Base-by-base conservation (phyloP, 352 stramenopile genomes). In the Pythium oligandrum region DNA sequence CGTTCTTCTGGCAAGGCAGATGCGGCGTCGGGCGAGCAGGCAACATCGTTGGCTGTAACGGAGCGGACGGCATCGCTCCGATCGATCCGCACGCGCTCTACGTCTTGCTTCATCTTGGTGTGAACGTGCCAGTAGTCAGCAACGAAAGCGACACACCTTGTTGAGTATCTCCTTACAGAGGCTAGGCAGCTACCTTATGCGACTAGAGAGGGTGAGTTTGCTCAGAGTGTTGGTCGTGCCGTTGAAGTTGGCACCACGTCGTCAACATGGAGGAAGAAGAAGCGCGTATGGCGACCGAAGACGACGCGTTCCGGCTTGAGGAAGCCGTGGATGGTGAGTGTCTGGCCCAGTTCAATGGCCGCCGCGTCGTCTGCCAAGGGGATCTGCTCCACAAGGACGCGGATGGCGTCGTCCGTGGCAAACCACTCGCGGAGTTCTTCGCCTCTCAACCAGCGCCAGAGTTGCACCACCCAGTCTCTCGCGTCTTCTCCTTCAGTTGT, bases 351-450 rank as follows among this genome's bases (percentile, higher is more conserved):
- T 9, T 63, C 40, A 7, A 67, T 11, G 6, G 60, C 59, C 2
- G 50, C 45, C 2, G 42, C 40, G 3, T 58, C 50, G 44, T 34
- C 56, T 44, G 49, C 43, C 3, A 67, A 45, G 10, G 48, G 38
- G 10, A 67, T 11, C 34, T 58, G 17, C 17, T 33, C 11, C 1
- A 10, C 10, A 2, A 63, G 46, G 32, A 63, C 6, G 0, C 49
- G 49, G 32, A 63, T 33, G 1, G 60, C 53, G 34, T 62, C 60
- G 49, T 62, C 44, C 12, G 50, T 56, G 1, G 45, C 34, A 50
- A 57, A 67, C 53, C 48, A 61, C 49, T 55, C 49, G 49, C 12
- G 32, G 6, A 37, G n/a, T 6, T 52, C 47, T 5, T 8, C 6
- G 3, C 6, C 36, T 1, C 40, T 1, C 2, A 60, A 11, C 52